phyloP scores from a whole-genome alignment of 2,329 filamentous ascomycete species.

The Dendryphion nanum region DNA sequence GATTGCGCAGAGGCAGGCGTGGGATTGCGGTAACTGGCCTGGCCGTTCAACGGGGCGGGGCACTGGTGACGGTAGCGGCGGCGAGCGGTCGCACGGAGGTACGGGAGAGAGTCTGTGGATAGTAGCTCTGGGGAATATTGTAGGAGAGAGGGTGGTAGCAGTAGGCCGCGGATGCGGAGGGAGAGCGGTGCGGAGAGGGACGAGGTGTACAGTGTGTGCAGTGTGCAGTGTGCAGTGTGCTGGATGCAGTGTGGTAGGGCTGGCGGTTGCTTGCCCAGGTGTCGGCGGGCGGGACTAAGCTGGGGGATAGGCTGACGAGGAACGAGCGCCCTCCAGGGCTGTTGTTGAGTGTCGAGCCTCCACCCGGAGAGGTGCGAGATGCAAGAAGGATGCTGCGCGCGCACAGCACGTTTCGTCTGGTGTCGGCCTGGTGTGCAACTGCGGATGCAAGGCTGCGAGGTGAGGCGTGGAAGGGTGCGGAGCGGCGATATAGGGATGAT shows the following conservation, averaged over 20 bases:
- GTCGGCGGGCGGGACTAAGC: conserved; percentile 1
- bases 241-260: conserved; percentile 6
- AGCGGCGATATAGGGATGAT: no score
- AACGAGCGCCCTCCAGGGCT: no score
- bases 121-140: background rate
- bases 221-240: conserved; percentile 6
- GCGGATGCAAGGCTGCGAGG: no score
- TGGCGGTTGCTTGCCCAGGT: conserved; percentile 3
- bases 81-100: conserved; percentile 9
- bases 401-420: no score
- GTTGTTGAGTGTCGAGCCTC: conserved; percentile 6
- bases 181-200: conserved; percentile 2
- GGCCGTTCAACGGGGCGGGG: conserved; percentile 20
- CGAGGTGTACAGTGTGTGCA: conserved; percentile 7
- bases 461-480: no score
- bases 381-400: no score
- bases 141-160: no score
- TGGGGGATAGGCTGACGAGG: conserved; percentile 9
- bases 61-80: conserved; percentile 8
- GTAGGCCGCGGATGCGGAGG: conserved; percentile 5
- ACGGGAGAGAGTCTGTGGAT: no score
- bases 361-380: no score
- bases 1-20: conserved; percentile 14
- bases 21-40: conserved; percentile 5
- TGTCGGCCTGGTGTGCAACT: no score